Base-by-base conservation (phyloP, 192 early-diverging fungal genomes). In the Jimgerdemannia flammicorona region DNA sequence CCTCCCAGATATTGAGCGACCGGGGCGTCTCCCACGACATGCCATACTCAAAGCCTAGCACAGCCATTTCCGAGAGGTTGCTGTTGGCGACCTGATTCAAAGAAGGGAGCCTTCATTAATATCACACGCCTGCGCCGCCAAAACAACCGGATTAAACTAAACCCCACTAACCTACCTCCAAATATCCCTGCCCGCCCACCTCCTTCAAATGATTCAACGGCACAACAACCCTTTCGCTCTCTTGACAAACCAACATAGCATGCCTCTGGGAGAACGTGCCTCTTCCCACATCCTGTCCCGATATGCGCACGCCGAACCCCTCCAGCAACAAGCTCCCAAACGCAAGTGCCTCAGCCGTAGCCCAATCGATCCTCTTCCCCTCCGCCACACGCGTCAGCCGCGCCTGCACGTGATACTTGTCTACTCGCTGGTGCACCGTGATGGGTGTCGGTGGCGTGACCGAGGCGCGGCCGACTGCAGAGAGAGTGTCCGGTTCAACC, bases 221-320 rank as follows among this genome's bases (percentile, higher is more conserved):
- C 65, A 98, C 90, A 64, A 88, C 87, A 20, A 94, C 93, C 43
- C 87, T 85, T 68, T 99, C 97, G 7, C 95, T 93, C 3, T 94
- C 90, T 72, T 96, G 95, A 79, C 93, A 93, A 11, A 99, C 96
- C 72, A 99, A 81, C 97, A 99, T 99, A 42, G 91, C 96, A 74
- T 99, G 97, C 9, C 97, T 91, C 78, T 99, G 97, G 40, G 95
- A 96, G 81, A 99, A 99, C 2, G 97, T 99, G 39, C 97, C 97
- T 59, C 97, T 93, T 2, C 97, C 97, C 19, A 99, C 97, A 81
- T 99, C 97, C 71, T 99, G 97, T 1, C 97, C 97, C 71, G 93
- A 97, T 63, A 99, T 94, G 66, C 97, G 91, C 19, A 98, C 95
- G 85, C 92, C 90, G 77, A 91, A 90, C 2, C 94, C 93, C 76